phyloP scores from a whole-genome alignment of 805 yeast genomes.

The Yamadazyma olivae region DNA sequence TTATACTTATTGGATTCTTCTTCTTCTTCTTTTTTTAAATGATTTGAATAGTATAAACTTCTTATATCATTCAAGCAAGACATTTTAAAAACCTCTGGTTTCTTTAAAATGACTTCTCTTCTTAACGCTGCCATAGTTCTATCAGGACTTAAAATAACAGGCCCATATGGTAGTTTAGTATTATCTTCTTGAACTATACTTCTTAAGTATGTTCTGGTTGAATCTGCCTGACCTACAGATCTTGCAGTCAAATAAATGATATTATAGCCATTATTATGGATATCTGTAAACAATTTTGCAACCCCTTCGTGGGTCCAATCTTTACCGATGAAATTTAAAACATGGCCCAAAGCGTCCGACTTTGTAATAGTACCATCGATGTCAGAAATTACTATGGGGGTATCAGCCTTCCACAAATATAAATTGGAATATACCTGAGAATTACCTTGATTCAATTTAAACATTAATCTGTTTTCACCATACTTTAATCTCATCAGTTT shows the following conservation, averaged over 20 bases:
- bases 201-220: slow-evolving; percentile 77
- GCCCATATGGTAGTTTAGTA: slow-evolving; percentile 75
- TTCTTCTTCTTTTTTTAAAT: slow-evolving; percentile 4
- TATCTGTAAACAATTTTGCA: slow-evolving; percentile 87
- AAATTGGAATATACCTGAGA: slow-evolving; percentile 72
- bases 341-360: slow-evolving; percentile 96
- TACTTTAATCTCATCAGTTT: slow-evolving; percentile 65
- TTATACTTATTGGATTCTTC: slow-evolving; percentile 36
- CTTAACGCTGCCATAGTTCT: slow-evolving; percentile 92
- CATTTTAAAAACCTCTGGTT: slow-evolving; percentile 98
- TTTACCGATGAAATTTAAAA: slow-evolving; percentile 85
- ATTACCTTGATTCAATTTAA: slow-evolving; percentile 79
- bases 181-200: slow-evolving; percentile 77
- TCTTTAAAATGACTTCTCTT: slow-evolving; percentile 88
- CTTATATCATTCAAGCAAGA: slow-evolving; percentile 89
- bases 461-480: slow-evolving; percentile 77
- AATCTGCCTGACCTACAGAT: slow-evolving; percentile 92
- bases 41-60: slow-evolving; percentile 51
- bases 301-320: slow-evolving; percentile 99
- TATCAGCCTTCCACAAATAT: slow-evolving; percentile 77
- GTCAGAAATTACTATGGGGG: slow-evolving; percentile 93
- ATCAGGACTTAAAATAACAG: slow-evolving; percentile 93
- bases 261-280: slow-evolving; percentile 82
- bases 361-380: slow-evolving; percentile 98
- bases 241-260: slow-evolving; percentile 92